These are phyloP conservation scores for Cymbopogon citratus DNA, from an alignment of 176 grass and related monocot genomes.

Conservation along the genomic window DNA sequence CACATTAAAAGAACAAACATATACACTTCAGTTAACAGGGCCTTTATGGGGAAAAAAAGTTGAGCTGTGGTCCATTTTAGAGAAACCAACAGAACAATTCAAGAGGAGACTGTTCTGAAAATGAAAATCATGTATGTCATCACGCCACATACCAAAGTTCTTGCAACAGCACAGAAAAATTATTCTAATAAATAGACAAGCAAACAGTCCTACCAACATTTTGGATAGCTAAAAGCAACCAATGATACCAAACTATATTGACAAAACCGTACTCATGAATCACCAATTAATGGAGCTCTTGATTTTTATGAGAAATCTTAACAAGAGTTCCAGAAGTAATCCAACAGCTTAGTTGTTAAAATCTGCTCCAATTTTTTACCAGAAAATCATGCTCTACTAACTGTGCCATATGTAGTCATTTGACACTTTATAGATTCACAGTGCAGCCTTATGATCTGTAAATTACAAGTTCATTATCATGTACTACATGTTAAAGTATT, in stretches of 20 bases:
- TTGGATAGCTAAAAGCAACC: background rate
- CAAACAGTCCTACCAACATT: background rate
- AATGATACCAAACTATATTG: background rate
- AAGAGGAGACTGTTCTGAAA: constrained; percentile 5
- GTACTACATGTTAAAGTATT: background rate
- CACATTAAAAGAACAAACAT: background rate
- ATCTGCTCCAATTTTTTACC: background rate
- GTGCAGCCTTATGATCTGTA: background rate
- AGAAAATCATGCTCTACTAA: background rate
- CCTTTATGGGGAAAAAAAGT: background rate
- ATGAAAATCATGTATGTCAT: background rate
- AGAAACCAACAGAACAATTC: background rate
- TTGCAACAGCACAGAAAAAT: background rate
- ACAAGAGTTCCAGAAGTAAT: background rate
- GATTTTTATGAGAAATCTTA: background rate
- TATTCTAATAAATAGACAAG: background rate
- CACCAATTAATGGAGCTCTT: background rate
- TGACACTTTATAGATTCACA: background rate
- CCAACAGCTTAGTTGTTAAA: background rate
- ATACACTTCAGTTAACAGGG: background rate
- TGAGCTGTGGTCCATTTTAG: background rate
- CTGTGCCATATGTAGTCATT: background rate
- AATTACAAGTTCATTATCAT: background rate
- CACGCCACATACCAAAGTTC: background rate
- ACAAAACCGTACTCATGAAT: background rate